These are phyloP conservation scores for Euphorbia celastroides DNA, from an alignment of 441 rosid genomes.

Conservation along the genomic window DNA sequence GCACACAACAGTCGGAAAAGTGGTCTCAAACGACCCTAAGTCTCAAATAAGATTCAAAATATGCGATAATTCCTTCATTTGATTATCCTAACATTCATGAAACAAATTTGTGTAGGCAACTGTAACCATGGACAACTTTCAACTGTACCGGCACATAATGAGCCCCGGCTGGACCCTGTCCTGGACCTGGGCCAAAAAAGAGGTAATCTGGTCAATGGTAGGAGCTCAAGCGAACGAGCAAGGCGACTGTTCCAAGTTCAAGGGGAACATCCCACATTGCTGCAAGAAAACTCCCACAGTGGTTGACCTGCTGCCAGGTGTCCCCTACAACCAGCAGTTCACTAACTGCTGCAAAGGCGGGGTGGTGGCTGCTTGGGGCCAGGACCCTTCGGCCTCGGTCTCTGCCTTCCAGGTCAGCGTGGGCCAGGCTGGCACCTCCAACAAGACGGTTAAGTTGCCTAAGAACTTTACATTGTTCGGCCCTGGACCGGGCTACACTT, in stretches of 20 bases:
- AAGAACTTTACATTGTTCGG: constrained; percentile 48
- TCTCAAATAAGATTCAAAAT: too few relatives aligned
- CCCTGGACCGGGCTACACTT: constrained; percentile 77
- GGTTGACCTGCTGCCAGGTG: constrained; percentile 70
- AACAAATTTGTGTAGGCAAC: constrained; percentile 37
- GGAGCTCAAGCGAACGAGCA: constrained; percentile 82
- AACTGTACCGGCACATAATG: constrained; percentile 67
- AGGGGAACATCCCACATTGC: constrained; percentile 62
- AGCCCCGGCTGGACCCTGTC: constrained; percentile 73
- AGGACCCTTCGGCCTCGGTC: constrained; percentile 48
- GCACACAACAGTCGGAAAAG: too few relatives aligned
- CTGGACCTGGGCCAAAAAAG: constrained; percentile 89
- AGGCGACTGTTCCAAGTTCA: constrained; percentile 84
- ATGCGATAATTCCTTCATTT: too few relatives aligned
- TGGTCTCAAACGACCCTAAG: too few relatives aligned
- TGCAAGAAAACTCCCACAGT: constrained; percentile 63
- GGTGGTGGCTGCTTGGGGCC: constrained; percentile 50
- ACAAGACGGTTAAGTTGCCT: constrained; percentile 51
- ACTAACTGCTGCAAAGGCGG: constrained; percentile 71
- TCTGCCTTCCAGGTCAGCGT: constrained; percentile 59
- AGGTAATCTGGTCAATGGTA: constrained; percentile 71
- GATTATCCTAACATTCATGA: background rate
- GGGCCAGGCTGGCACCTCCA: constrained; percentile 58
- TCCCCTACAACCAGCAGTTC: constrained; percentile 50
- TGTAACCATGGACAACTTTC: constrained; percentile 78